A percentile compares a stretch with the other conserved stretches of the same genome.
Conservation (phyloP, 495 filamentous ascomycete species). For the Hyaloscypha finlandica region DNA sequence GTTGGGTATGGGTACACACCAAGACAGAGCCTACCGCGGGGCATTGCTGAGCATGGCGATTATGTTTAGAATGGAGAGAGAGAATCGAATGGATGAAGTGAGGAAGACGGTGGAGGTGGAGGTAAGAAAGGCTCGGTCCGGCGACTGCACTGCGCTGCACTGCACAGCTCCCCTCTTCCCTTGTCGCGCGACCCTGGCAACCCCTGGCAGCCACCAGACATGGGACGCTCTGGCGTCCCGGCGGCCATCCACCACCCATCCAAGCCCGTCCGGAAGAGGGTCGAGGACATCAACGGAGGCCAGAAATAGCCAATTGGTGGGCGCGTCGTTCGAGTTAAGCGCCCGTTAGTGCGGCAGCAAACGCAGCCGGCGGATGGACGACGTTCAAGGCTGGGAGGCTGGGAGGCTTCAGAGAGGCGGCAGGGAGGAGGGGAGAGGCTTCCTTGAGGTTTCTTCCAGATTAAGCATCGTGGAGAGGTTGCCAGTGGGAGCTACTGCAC, state of each 20-base stretch:
- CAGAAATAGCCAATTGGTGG: too few species aligned
- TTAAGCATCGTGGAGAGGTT: too few species aligned
- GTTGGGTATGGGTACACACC: constrained; percentile 24
- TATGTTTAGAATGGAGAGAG: constrained; percentile 1
- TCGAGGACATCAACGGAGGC: too few species aligned
- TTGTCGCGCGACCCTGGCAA: too few species aligned
- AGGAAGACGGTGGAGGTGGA: background rate
- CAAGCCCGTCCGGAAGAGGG: too few species aligned
- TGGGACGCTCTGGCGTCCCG: too few species aligned
- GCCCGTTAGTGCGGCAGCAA: background rate
- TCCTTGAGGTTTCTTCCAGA: background rate
- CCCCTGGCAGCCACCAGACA: too few species aligned
- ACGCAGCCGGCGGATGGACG: background rate
- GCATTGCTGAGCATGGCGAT: constrained; percentile 30
- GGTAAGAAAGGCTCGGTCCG: background rate
- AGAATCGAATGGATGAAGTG: background rate
- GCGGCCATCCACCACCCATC: too few species aligned
- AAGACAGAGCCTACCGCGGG: constrained; percentile 31
- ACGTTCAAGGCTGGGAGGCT: background rate
- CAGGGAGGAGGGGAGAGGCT: background rate
- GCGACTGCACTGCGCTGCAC: too few species aligned
- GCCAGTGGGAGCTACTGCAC: too few species aligned
- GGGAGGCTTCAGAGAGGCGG: background rate
- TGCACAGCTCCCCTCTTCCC: too few species aligned
- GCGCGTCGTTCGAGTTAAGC: too few species aligned